A percentile compares a stretch with the other conserved stretches of the same genome.
phyloP scores from a whole-genome alignment of 805 yeast genomes.

The Barnettozyma sucrosica region DNA sequence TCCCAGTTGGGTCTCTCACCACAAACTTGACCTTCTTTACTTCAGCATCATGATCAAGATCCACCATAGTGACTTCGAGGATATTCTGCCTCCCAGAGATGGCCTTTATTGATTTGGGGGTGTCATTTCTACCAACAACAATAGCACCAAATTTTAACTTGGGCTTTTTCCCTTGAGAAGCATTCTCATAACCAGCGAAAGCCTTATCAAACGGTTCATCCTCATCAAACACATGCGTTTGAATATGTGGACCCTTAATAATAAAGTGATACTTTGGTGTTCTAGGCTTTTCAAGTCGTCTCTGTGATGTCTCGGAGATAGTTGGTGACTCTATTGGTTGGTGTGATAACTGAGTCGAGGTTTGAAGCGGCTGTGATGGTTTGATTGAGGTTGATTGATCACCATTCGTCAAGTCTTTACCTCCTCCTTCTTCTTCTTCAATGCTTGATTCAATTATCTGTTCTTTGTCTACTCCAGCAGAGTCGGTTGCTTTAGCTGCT shows the following conservation, averaged over 20 bases:
- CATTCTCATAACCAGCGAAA: not conserved
- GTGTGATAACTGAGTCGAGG: slow-evolving; percentile 5
- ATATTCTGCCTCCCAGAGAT: slow-evolving; percentile 6
- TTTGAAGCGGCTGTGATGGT: not conserved
- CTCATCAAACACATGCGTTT: not conserved
- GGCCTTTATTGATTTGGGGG: slow-evolving; percentile 5
- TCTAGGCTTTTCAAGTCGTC: not conserved
- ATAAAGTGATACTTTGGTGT: slow-evolving; percentile 1
- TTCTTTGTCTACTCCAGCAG: not conserved
- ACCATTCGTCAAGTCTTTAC: not conserved
- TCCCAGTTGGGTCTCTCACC: slow-evolving; percentile 26
- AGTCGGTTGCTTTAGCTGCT: not conserved
- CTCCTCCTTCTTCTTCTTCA: not conserved
- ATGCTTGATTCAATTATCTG: slow-evolving; percentile 1
- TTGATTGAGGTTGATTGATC: not conserved
- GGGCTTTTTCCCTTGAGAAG: slow-evolving; percentile 3
- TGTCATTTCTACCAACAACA: not conserved
- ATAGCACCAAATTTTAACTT: not conserved
- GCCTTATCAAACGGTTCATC: not conserved
- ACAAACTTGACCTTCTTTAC: slow-evolving; percentile 30
- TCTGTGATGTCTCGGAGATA: not conserved
- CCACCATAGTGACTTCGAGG: slow-evolving; percentile 28
- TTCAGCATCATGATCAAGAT: not conserved
- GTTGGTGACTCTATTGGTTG: not conserved
- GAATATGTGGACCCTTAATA: slow-evolving; percentile 4